Evolutionary conservation across 2,329 filamentous ascomycete genomes (phyloP).

Genomic region (Periconia macrospinosa): DNA sequence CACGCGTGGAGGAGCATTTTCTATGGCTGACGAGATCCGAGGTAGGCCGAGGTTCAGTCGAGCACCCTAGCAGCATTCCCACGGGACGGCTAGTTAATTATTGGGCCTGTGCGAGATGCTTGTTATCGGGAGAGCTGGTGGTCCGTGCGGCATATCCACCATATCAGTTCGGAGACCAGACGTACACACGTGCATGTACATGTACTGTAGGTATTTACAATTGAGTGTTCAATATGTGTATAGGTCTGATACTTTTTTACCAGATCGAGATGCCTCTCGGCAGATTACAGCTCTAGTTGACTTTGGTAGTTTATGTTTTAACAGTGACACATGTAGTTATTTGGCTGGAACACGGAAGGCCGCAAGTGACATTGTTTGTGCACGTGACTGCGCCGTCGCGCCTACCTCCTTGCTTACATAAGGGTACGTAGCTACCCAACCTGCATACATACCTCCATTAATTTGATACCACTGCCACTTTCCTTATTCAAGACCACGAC

Average conservation of each 20-base stretch:
- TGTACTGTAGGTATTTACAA: too few relatives aligned
- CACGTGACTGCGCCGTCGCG: not conserved
- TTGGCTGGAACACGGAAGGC: not conserved
- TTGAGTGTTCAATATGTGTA: too few relatives aligned
- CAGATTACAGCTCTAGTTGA: too few relatives aligned
- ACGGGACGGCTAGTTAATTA: not conserved
- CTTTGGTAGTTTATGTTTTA: too few relatives aligned
- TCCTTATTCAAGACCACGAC: too few relatives aligned
- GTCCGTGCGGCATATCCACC: not conserved
- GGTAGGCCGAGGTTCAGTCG: slow-evolving; percentile 31
- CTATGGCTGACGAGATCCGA: slow-evolving; percentile 36
- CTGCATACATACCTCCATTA: not conserved
- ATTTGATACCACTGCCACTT: not conserved
- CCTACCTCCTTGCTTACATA: not conserved
- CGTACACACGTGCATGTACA: too few relatives aligned
- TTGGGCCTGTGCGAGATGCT: not conserved
- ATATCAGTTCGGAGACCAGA: not conserved
- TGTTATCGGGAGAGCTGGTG: not conserved
- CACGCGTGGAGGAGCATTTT: slow-evolving; percentile 22
- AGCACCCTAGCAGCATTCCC: slow-evolving; percentile 3
- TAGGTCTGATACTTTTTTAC: too few relatives aligned
- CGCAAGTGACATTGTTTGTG: not conserved
- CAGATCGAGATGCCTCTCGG: too few relatives aligned
- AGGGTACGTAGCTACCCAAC: too few relatives aligned
- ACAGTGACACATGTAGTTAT: too few relatives aligned